Conservation (phyloP, 371 early-diverging fungal genomes). For the Mortierella sp. region DNA sequence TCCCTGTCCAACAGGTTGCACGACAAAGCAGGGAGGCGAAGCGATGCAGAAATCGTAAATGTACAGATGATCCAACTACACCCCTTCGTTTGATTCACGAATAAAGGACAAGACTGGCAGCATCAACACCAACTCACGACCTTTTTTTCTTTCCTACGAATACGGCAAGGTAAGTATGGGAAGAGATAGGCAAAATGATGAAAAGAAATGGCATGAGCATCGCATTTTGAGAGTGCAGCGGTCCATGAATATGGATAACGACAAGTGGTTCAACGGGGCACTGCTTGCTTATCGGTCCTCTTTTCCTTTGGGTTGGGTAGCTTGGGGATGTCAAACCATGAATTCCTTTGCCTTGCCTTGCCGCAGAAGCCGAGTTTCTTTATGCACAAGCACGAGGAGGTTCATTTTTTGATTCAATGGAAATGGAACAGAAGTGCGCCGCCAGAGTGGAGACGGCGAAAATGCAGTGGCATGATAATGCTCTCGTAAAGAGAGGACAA, state of each 20-base stretch:
- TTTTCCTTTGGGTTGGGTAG: background rate
- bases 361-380: background rate
- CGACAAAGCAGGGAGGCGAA: background rate
- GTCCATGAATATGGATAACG: background rate
- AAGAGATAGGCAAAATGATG: background rate
- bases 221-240: background rate
- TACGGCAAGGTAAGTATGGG: background rate
- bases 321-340: background rate
- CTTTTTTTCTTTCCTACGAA: background rate
- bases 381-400: background rate
- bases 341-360: background rate
- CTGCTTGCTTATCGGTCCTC: background rate
- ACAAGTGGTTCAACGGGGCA: background rate
- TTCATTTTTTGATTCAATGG: background rate
- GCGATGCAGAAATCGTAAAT: background rate
- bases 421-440: background rate
- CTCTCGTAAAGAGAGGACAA: background rate
- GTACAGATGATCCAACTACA: background rate
- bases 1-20: background rate
- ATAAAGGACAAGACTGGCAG: background rate
- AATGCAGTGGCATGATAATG: slow-evolving; percentile 1
- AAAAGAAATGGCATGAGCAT: background rate
- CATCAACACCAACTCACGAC: background rate
- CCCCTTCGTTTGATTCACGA: background rate
- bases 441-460: background rate